These are phyloP conservation scores for Serendipita sp. DNA, from an alignment of 1,284 basidiomycete genomes.

Conservation along the genomic window DNA sequence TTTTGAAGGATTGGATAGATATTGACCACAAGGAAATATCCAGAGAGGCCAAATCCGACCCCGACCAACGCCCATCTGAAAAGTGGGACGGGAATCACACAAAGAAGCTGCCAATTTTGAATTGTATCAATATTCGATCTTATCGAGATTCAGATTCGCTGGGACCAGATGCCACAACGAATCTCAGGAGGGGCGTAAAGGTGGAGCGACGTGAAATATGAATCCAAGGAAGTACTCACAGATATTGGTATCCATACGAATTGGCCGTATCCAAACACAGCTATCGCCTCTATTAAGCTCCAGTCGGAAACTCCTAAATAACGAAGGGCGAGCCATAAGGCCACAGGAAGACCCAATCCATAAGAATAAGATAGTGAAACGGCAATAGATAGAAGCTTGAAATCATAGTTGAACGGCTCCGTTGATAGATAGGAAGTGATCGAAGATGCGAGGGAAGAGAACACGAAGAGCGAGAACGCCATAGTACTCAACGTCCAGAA, in stretches of 20 bases:
- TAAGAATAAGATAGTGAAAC: constrained; percentile 76
- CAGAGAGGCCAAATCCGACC: constrained; percentile 58
- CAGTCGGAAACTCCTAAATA: constrained; percentile 79
- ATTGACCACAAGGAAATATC: constrained; percentile 71
- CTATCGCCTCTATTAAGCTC: constrained; percentile 65
- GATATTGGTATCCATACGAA: constrained; percentile 70
- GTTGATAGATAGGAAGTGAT: constrained; percentile 66
- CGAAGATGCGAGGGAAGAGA: constrained; percentile 75
- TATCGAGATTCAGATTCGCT: no score
- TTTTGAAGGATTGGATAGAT: constrained; percentile 77
- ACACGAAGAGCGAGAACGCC: constrained; percentile 80
- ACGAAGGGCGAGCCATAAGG: constrained; percentile 65
- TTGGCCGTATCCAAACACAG: constrained; percentile 60
- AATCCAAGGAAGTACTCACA: constrained; percentile 28
- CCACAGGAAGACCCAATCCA: constrained; percentile 62
- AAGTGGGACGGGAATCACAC: constrained; percentile 65
- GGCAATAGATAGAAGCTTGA: constrained; percentile 68
- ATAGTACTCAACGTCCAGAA: constrained; percentile 94
- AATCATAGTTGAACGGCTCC: constrained; percentile 60
- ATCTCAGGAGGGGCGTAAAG: no score
- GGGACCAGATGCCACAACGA: no score
- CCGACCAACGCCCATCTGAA: constrained; percentile 69
- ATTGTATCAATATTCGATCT: constrained; percentile 8
- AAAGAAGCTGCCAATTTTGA: constrained; percentile 42
- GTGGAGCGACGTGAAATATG: constrained; percentile 6